Conservation (phyloP, 352 stramenopile species). For the Aphanomyces astaci region DNA sequence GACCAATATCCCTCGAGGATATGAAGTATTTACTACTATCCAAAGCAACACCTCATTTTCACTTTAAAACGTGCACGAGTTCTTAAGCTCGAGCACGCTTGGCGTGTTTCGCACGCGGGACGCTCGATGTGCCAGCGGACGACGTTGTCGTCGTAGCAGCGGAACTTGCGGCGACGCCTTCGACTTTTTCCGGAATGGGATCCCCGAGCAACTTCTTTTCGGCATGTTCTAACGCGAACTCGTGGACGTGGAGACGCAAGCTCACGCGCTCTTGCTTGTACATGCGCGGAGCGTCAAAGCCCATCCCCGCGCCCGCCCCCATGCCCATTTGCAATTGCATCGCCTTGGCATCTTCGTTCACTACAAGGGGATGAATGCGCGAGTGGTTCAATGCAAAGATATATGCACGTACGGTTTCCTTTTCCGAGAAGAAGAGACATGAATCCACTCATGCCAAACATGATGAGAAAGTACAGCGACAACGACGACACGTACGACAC, state of each 20-base stretch:
- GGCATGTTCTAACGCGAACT: constrained; percentile 69
- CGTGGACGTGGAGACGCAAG: constrained; percentile 70
- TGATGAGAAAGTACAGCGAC: constrained; percentile 99
- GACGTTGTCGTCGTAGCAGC: background rate
- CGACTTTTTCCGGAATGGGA: constrained; percentile 41
- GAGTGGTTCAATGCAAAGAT: background rate
- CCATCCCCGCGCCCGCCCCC: constrained; percentile 69
- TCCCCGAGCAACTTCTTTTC: constrained; percentile 81
- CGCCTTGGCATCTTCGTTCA: constrained; percentile 81
- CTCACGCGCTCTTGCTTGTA: constrained; percentile 87
- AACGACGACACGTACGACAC: constrained; percentile 97
- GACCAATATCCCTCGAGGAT: too few relatives aligned
- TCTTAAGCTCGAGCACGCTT: background rate
- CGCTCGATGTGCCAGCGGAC: background rate
- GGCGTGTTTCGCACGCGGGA: background rate
- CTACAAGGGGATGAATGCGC: constrained; percentile 22
- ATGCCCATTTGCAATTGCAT: constrained; percentile 92
- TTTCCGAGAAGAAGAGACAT: constrained; percentile 94
- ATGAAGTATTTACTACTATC: too few relatives aligned
- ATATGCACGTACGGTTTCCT: constrained; percentile 45
- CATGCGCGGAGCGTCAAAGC: constrained; percentile 84
- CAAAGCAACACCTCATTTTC: too few relatives aligned
- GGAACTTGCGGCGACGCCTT: constrained; percentile 23
- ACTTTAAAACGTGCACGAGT: too few relatives aligned
- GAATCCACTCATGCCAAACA: constrained; percentile 97